phyloP scores from a whole-genome alignment of 2,329 filamentous ascomycete genomes.

The Fusarium sp. region DNA sequence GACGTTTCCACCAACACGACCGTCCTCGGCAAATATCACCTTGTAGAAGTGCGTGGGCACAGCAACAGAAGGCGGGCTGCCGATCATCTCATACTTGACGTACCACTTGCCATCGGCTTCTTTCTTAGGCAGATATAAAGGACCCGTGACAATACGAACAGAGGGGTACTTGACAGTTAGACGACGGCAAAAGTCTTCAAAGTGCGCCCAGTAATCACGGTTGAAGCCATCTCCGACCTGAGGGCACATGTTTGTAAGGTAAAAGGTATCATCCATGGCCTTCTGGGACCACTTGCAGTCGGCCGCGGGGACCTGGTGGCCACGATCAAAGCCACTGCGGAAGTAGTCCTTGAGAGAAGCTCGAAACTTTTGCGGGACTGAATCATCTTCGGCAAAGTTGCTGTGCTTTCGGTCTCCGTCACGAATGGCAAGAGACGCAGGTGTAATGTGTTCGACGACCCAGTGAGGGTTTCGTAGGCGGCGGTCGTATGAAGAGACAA shows the following conservation, averaged over 20 bases:
- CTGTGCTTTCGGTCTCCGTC: conserved; percentile 88
- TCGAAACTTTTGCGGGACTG: conserved; percentile 87
- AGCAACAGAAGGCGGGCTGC: conserved; percentile 90
- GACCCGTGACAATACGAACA: conserved; percentile 92
- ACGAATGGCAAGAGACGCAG: conserved; percentile 79
- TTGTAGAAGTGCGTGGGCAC: conserved; percentile 99
- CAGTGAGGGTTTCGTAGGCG: conserved; percentile 91
- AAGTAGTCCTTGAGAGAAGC: conserved; percentile 94
- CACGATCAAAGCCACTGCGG: conserved; percentile 93
- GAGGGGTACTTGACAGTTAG: conserved; percentile 85
- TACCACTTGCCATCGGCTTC: conserved; percentile 91
- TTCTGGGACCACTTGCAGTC: conserved; percentile 95
- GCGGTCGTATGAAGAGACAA: conserved; percentile 91
- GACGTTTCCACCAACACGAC: conserved; percentile 76
- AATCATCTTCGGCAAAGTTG: conserved; percentile 83
- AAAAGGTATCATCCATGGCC: conserved; percentile 96
- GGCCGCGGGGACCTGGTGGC: conserved; percentile 96
- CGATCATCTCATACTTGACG: conserved; percentile 95
- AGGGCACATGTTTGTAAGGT: conserved; percentile 95
- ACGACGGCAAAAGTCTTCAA: conserved; percentile 95
- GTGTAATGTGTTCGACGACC: conserved; percentile 97
- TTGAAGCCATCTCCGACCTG: conserved; percentile 99
- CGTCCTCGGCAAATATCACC: conserved; percentile 96
- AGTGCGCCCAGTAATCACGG: conserved; percentile 98
- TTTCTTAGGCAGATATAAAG: conserved; percentile 88